phyloP scores from a whole-genome alignment of 257 asterid species.

The Solanum medicagineum region DNA sequence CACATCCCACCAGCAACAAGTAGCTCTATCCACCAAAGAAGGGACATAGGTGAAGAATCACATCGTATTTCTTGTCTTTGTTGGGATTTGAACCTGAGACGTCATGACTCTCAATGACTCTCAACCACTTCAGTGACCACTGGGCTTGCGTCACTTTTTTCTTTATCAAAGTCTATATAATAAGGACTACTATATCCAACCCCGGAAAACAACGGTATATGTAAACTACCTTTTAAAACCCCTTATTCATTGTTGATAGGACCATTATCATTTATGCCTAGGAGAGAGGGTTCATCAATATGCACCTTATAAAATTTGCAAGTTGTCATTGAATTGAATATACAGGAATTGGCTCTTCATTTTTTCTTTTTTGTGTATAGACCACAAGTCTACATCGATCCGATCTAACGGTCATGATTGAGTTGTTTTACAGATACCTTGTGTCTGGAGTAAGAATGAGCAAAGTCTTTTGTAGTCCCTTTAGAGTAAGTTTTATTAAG shows the following conservation, averaged over 20 bases:
- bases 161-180: not conserved
- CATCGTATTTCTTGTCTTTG: too few species aligned
- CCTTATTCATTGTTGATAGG: not conserved
- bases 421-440: not conserved
- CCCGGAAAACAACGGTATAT: not conserved
- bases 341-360: not conserved
- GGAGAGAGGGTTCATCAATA: not conserved
- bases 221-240: not conserved
- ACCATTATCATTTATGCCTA: not conserved
- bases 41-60: too few species aligned
- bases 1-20: too few species aligned
- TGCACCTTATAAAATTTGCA: not conserved
- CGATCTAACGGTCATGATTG: not conserved
- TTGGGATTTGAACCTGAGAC: too few species aligned
- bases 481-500: not conserved
- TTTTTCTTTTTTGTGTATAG: not conserved
- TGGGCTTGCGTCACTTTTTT: not conserved
- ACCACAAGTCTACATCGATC: not conserved
- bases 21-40: too few species aligned
- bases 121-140: too few species aligned
- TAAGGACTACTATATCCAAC: not conserved
- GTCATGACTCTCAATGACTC: too few species aligned
- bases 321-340: not conserved
- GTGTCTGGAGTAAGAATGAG: not conserved
- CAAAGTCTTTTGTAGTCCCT: not conserved